A percentile compares a stretch with the other conserved stretches of the same genome.
phyloP scores from a whole-genome alignment of 345 rosid species.

The Syzygium jambos region DNA sequence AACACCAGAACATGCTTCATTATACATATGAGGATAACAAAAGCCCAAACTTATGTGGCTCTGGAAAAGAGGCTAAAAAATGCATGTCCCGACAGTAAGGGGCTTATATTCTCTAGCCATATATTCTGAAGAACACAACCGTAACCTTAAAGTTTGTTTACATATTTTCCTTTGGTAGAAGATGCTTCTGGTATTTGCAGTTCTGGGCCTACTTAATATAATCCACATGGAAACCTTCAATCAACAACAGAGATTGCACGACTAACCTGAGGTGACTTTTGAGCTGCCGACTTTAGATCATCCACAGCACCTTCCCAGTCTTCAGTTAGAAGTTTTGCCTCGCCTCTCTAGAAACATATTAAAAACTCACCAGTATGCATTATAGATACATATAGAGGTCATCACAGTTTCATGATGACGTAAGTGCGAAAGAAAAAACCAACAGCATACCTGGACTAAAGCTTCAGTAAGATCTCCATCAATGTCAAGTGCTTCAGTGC shows the following conservation, averaged over 20 bases:
- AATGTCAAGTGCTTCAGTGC: constrained; percentile 73
- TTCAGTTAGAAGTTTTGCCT: constrained; percentile 88
- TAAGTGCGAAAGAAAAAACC: neutral
- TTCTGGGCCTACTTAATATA: neutral
- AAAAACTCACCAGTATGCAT: neutral
- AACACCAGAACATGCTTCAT: neutral
- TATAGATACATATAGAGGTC: neutral
- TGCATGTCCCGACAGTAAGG: neutral
- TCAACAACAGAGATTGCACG: neutral
- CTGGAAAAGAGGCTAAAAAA: neutral
- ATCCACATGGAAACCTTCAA: neutral
- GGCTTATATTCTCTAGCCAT: neutral
- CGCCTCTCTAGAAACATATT: constrained; percentile 57
- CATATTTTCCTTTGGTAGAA: neutral
- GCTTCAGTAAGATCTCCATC: constrained; percentile 84
- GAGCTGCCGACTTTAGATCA: constrained; percentile 82
- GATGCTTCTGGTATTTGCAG: neutral
- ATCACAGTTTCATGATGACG: neutral
- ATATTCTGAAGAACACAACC: neutral
- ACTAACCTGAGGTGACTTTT: constrained; percentile 82
- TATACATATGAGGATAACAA: neutral
- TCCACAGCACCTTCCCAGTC: constrained; percentile 99
- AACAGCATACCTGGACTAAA: constrained; percentile 63
- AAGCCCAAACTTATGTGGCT: neutral
- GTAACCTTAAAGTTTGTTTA: neutral